Conservation (phyloP, 345 rosid genomes). For the Linum tenue region DNA sequence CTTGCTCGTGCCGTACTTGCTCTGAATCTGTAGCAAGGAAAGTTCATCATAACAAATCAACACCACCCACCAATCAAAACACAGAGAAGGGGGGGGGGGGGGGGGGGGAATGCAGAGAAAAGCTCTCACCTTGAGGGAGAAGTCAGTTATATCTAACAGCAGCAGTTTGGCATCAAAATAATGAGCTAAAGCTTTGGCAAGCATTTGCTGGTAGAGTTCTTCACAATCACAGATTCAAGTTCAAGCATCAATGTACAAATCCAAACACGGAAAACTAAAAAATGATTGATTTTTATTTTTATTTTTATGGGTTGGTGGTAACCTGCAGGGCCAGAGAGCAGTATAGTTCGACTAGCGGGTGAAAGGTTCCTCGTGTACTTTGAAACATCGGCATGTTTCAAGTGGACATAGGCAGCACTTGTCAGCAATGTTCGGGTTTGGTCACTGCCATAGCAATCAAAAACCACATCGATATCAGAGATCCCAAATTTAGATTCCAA, state of each 20-base stretch:
- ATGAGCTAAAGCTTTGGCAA: conserved; percentile 91
- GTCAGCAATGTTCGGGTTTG: conserved; percentile 74
- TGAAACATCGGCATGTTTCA: conserved; percentile 86
- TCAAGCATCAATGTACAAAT: not conserved
- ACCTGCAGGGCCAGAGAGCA: conserved; percentile 98
- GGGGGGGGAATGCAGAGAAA: not conserved
- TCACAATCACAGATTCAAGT: conserved; percentile 3
- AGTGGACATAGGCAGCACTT: conserved; percentile 90
- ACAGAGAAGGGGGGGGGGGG: conserved; percentile 3
- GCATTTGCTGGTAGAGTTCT: conserved; percentile 98
- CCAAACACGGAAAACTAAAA: too few relatives aligned
- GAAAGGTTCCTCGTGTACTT: conserved; percentile 65
- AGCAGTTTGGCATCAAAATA: conserved; percentile 85
- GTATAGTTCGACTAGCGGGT: conserved; percentile 79
- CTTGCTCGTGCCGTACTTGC: conserved; percentile 63
- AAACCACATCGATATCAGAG: not conserved
- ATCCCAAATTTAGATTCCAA: not conserved
- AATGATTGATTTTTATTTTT: too few relatives aligned
- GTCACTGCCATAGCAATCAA: conserved; percentile 44
- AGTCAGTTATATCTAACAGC: conserved; percentile 72
- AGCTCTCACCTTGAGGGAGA: conserved; percentile 63
- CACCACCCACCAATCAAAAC: not conserved
- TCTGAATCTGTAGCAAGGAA: conserved; percentile 54
- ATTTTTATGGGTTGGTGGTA: not conserved
- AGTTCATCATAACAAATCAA: not conserved